phyloP scores from a whole-genome alignment of 148 eudicot genomes.

The Rhododendron molle region DNA sequence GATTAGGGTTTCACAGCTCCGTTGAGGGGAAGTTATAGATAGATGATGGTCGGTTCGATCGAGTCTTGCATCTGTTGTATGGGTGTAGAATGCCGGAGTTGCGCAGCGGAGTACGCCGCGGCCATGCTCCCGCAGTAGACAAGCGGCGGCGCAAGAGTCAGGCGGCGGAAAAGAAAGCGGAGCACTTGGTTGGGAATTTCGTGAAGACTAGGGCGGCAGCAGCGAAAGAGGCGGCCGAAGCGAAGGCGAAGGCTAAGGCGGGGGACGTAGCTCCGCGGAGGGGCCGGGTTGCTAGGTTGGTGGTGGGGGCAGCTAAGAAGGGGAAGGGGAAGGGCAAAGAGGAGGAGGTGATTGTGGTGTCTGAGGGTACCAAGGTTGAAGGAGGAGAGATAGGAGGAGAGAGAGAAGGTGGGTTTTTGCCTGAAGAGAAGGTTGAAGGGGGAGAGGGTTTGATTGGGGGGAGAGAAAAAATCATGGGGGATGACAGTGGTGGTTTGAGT shows the following conservation, averaged over 20 bases:
- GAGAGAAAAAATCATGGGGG: constrained; percentile 41
- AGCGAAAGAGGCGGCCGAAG: constrained; percentile 27
- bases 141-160: not conserved
- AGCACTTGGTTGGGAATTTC: constrained; percentile 30
- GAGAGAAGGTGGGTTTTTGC: constrained; percentile 6
- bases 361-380: constrained; percentile 19
- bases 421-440: constrained; percentile 4
- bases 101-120: constrained; percentile 37
- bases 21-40: not conserved
- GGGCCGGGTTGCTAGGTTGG: not conserved
- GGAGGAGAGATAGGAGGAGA: constrained; percentile 14
- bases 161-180: constrained; percentile 17
- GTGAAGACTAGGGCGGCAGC: constrained; percentile 55
- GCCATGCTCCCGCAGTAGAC: constrained; percentile 33
- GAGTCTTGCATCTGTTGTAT: constrained; percentile 24
- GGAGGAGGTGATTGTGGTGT: constrained; percentile 22
- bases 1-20: constrained; percentile 9
- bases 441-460: not conserved
- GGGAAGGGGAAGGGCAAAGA: constrained; percentile 15
- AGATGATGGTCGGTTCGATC: constrained; percentile 13
- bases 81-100: constrained; percentile 58
- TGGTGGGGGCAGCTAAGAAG: constrained; percentile 1
- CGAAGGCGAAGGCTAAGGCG: constrained; percentile 8
- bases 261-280: not conserved
- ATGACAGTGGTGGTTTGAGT: constrained; percentile 80